Conservation (phyloP, 805 yeast species). For the Nakazawaea ambrosiae region DNA sequence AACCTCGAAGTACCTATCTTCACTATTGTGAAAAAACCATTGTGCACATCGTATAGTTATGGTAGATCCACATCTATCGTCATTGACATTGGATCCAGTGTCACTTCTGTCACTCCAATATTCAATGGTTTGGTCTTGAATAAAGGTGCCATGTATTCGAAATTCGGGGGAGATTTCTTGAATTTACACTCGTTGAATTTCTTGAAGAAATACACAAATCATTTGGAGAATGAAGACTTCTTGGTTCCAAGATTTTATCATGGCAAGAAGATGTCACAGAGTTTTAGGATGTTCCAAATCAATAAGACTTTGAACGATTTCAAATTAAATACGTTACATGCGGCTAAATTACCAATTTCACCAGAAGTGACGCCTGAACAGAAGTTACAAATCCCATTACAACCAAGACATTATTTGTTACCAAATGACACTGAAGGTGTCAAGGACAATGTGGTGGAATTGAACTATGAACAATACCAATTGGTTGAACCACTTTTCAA, state of each 20-base stretch:
- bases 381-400: conserved; percentile 31
- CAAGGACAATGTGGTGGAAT: conserved; percentile 34
- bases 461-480: conserved; percentile 46
- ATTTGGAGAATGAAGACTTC: conserved; percentile 26
- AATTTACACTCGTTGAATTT: conserved; percentile 54
- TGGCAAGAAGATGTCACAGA: conserved; percentile 23
- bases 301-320: conserved; percentile 39
- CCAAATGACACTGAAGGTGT: conserved; percentile 29
- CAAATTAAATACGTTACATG: conserved; percentile 27
- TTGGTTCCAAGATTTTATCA: conserved; percentile 26
- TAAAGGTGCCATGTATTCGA: conserved; percentile 59
- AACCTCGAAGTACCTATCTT: conserved; percentile 69
- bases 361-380: conserved; percentile 20
- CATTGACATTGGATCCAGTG: conserved; percentile 70
- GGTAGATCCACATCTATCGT: conserved; percentile 76
- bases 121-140: conserved; percentile 65
- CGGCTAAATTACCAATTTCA: conserved; percentile 22
- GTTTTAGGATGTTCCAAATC: conserved; percentile 32
- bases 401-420: conserved; percentile 45
- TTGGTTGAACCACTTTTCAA: conserved; percentile 66
- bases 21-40: conserved; percentile 67
- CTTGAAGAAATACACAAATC: conserved; percentile 29
- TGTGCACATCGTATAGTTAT: conserved; percentile 71
- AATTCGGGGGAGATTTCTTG: conserved; percentile 80
- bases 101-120: conserved; percentile 68